These are phyloP conservation scores for Pseudopyrenochaeta lycopersici DNA, from an alignment of 2,329 filamentous ascomycete species.

Conservation along the genomic window DNA sequence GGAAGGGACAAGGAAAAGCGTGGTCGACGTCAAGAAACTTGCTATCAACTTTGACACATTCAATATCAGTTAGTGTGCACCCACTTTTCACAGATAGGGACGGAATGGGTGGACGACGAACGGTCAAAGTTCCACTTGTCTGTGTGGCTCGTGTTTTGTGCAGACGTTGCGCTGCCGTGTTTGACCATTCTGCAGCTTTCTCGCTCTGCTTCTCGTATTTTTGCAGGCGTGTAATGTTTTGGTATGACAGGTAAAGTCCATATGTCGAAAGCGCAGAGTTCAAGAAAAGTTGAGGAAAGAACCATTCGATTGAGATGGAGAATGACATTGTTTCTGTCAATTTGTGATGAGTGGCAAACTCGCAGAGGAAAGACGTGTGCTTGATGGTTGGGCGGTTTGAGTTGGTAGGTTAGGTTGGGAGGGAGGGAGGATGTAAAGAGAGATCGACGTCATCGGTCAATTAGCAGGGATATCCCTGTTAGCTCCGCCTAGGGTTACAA, in stretches of 20 bases:
- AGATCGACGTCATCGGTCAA: conserved; percentile 5
- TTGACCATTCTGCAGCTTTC: conserved; percentile 49
- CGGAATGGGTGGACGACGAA: conserved; percentile 16
- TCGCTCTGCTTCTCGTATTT: conserved; percentile 46
- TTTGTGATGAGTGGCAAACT: not conserved
- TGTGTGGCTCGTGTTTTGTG: conserved; percentile 49
- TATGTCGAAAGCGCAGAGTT: conserved; percentile 37
- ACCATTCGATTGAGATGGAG: conserved; percentile 3
- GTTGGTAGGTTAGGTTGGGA: not conserved
- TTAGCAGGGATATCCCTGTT: conserved; percentile 1
- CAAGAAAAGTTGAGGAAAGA: conserved; percentile 24
- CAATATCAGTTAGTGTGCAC: not conserved
- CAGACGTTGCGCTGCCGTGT: conserved; percentile 41
- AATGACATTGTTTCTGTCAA: conserved; percentile 2
- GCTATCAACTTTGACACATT: conserved; percentile 21
- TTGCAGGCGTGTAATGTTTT: conserved; percentile 47
- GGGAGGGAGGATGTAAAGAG: not conserved
- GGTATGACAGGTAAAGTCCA: conserved; percentile 43
- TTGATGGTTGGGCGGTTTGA: not conserved
- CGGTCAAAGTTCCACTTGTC: conserved; percentile 40
- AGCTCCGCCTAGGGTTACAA: not conserved
- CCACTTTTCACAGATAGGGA: not conserved
- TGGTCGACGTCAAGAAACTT: conserved; percentile 31
- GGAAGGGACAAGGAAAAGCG: conserved; percentile 24
- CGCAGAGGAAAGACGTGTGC: not conserved